These are phyloP conservation scores for Elongisporangium undulatum DNA, from an alignment of 352 stramenopile genomes.

Conservation along the genomic window DNA sequence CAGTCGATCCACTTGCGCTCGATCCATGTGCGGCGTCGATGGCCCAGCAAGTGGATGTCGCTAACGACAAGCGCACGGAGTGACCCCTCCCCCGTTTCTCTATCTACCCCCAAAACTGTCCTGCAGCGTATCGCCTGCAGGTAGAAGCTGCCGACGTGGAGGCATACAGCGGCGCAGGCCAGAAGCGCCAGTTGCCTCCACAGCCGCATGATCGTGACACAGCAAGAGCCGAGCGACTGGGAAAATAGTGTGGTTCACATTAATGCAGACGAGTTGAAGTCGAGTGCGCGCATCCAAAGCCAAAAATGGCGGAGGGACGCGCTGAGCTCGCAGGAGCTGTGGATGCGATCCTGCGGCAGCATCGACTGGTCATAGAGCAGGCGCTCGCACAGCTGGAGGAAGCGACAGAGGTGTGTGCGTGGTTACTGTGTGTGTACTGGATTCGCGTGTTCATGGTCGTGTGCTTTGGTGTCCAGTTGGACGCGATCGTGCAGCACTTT, in stretches of 20 bases:
- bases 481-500: constrained; percentile 25
- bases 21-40: constrained; percentile 43
- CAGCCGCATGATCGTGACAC: constrained; percentile 7
- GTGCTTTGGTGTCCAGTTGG: constrained; percentile 15
- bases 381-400: constrained; percentile 31
- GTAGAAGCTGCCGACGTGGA: constrained; percentile 61
- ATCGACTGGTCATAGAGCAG: constrained; percentile 32
- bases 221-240: neutral
- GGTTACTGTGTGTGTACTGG: neutral
- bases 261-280: constrained; percentile 8
- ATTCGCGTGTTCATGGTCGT: neutral
- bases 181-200: constrained; percentile 17
- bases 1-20: constrained; percentile 73
- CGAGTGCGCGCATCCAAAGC: neutral
- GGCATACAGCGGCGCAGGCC: constrained; percentile 21
- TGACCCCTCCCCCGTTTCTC: neutral
- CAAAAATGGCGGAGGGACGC: neutral
- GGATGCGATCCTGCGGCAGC: constrained; percentile 41
- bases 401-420: constrained; percentile 15
- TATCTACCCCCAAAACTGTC: neutral
- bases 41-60: constrained; percentile 74
- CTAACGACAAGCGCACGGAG: constrained; percentile 54
- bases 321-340: constrained; percentile 16
- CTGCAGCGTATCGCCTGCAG: constrained; percentile 36
- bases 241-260: constrained; percentile 1